phyloP scores from a whole-genome alignment of 1,284 basidiomycete genomes.

The Puccinia novopanici region DNA sequence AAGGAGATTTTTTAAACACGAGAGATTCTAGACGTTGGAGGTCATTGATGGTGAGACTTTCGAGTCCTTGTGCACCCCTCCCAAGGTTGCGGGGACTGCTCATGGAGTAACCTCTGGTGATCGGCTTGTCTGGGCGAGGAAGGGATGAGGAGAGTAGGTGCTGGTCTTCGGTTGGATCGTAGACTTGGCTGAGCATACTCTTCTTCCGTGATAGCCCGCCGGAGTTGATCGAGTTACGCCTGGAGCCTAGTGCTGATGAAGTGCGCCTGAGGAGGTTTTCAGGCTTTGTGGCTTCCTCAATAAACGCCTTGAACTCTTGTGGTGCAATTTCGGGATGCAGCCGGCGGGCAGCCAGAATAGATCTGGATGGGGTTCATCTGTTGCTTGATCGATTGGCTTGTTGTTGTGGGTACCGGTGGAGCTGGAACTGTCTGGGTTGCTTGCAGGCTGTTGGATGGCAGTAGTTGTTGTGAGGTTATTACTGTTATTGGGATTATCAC shows the following conservation, averaged over 20 bases:
- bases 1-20: conserved; percentile 69
- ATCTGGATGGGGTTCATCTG: conserved; percentile 57
- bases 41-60: conserved; percentile 79
- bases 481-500: not conserved
- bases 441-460: conserved; percentile 14
- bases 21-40: conserved; percentile 87
- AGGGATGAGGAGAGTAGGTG: conserved; percentile 53
- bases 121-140: conserved; percentile 52
- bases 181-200: conserved; percentile 87
- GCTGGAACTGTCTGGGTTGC: conserved; percentile 19
- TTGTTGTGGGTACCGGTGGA: conserved; percentile 9
- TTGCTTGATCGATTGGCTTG: conserved; percentile 12
- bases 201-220: conserved; percentile 71
- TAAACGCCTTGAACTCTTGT: conserved; percentile 87
- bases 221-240: conserved; percentile 62
- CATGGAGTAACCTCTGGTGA: conserved; percentile 67
- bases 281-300: conserved; percentile 79
- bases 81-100: conserved; percentile 68
- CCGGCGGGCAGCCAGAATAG: conserved; percentile 96
- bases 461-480: not conserved
- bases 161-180: conserved; percentile 64
- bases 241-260: conserved; percentile 52
- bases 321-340: conserved; percentile 97
- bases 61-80: conserved; percentile 62
- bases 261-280: conserved; percentile 57